phyloP scores from a whole-genome alignment of 176 grass and related monocot species.

The Lolium perenne region DNA sequence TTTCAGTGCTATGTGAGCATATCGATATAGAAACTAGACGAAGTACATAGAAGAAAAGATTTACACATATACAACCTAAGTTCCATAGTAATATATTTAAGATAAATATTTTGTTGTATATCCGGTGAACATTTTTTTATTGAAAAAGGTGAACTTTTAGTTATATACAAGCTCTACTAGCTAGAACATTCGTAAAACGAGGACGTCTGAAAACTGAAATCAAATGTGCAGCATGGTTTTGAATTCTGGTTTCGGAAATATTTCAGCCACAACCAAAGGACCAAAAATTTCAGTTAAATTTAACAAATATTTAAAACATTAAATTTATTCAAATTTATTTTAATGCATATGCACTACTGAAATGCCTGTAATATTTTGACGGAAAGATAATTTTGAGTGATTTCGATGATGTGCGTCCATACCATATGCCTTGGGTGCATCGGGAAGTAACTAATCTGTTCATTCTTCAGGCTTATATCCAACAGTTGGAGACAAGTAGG shows the following conservation, averaged over 20 bases:
- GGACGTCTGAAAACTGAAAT: neutral
- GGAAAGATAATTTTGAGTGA: neutral
- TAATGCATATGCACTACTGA: neutral
- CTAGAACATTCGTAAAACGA: neutral
- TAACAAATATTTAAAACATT: neutral
- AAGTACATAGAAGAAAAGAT: neutral
- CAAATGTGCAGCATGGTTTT: neutral
- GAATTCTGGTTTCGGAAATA: neutral
- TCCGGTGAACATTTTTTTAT: no score
- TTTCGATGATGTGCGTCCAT: neutral
- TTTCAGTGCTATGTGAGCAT: neutral
- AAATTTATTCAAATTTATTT: neutral
- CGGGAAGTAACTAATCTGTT: neutral
- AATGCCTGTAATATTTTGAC: neutral
- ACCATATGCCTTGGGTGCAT: neutral
- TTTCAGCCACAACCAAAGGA: neutral
- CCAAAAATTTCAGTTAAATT: neutral
- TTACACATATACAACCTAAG: neutral
- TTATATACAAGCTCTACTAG: neutral
- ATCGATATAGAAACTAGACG: neutral
- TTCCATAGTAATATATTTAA: neutral
- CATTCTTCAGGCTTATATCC: conserved; percentile 80
- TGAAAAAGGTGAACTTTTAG: neutral
- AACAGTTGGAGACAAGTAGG: conserved; percentile 84
- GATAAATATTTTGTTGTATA: neutral